Evolutionary conservation across 306 rosid species (phyloP).

Genomic region (Chamaecrista fasciculata): DNA sequence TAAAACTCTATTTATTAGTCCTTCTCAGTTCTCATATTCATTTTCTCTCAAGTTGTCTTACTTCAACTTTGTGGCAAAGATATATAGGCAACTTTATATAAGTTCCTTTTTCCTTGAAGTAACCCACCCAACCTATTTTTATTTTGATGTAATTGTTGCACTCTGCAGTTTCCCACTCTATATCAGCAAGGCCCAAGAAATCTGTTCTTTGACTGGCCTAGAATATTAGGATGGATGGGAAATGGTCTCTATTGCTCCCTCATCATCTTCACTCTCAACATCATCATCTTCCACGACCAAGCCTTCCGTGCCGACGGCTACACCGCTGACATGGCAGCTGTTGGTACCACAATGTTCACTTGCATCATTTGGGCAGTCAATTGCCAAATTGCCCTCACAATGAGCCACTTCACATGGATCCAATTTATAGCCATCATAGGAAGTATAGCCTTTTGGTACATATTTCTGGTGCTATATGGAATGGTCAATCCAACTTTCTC

Average conservation of each 20-base stretch:
- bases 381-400: slow-evolving; percentile 91
- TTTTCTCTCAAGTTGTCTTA: too few relatives aligned
- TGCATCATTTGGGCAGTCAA: slow-evolving; percentile 93
- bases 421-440: slow-evolving; percentile 91
- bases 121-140: slow-evolving; percentile 8
- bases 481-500: slow-evolving; percentile 55
- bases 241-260: slow-evolving; percentile 87
- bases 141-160: slow-evolving; percentile 7
- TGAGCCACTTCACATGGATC: slow-evolving; percentile 99
- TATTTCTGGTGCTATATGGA: slow-evolving; percentile 81
- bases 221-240: slow-evolving; percentile 96
- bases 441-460: slow-evolving; percentile 80
- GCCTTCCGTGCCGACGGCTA: slow-evolving; percentile 81
- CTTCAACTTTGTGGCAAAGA: too few relatives aligned
- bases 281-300: slow-evolving; percentile 75
- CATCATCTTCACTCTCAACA: slow-evolving; percentile 68
- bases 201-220: slow-evolving; percentile 87
- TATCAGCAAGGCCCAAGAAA: slow-evolving; percentile 95
- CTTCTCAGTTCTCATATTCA: too few relatives aligned
- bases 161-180: slow-evolving; percentile 84
- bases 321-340: slow-evolving; percentile 79
- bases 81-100: too few relatives aligned
- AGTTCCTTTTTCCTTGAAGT: background rate
- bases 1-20: too few relatives aligned
- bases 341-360: slow-evolving; percentile 92